Base-by-base conservation (phyloP, 2,329 filamentous ascomycete genomes). In the Epichloe bromicola region DNA sequence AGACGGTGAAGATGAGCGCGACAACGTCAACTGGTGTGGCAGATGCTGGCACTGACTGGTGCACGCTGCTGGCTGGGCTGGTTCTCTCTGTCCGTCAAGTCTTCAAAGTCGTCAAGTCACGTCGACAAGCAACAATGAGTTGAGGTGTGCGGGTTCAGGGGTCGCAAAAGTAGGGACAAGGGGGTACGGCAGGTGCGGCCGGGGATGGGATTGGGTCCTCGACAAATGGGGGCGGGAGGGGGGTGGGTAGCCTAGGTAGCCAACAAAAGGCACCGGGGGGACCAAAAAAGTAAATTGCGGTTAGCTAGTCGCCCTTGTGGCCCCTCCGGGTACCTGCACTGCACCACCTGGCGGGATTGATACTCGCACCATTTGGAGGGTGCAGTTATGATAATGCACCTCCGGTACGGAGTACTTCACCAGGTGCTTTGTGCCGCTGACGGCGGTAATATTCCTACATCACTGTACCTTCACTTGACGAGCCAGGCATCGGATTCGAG, bases 281-380 rank as follows among this genome's bases (percentile, higher is more conserved):
- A 6, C 14, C 19, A 19, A 48, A 51, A 41, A 41, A 46, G 44
- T 41, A 50, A 50, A 50, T 50, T 50, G 19, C 42, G 36, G 20
- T 46, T 41, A n/a, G 11, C 20, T 14, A 7, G 20, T 26, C 36
- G 45, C 38, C 34, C 39, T 33, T 23, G 41, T 34, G 20, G 42
- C 49, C 17, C 36, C 26, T 39, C 19, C 26, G 33, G 45, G 44
- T 42, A 30, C 38, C 49, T 37, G 48, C 40, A 15, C 40, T 11
- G 30, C 33, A 19, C 19, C 15, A 42, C 47, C 26, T 36, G 12
- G 11, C 39, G 17, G 36, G 23, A 44, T 26, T 39, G 37, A n/a
- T n/a, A 14, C 19, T 40, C 30, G 10, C 30, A 30, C 30, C 30
- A 30, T 10, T 30, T 30, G 30, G 30, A 30, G 30, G 30, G 30